Percentiles rank a stretch among this genome's conserved stretches.
Evolutionary conservation across 345 rosid genomes (phyloP).

Genomic region (Eucalyptus sideroxylon): DNA sequence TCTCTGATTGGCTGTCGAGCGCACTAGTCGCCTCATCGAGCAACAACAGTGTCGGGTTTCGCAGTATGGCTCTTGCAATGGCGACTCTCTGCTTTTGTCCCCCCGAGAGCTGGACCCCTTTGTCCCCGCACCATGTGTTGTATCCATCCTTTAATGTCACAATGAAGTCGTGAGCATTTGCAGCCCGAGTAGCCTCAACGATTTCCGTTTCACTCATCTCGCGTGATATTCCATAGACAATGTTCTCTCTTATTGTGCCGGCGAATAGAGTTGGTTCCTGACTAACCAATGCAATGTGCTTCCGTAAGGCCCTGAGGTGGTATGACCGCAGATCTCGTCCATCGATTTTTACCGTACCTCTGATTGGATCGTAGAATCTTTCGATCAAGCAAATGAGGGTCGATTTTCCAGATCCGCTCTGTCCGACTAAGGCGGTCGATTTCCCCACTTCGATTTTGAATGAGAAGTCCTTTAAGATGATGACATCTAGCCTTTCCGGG

Average conservation of each 20-base stretch:
- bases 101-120: constrained; percentile 55
- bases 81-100: constrained; percentile 72
- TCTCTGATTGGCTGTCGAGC: constrained; percentile 50
- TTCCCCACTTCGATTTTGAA: constrained; percentile 37
- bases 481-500: constrained; percentile 36
- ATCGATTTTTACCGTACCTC: constrained; percentile 36
- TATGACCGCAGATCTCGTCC: constrained; percentile 33
- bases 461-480: constrained; percentile 36
- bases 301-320: constrained; percentile 37
- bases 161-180: constrained; percentile 64
- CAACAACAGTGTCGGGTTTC: constrained; percentile 31
- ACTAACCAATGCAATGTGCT: constrained; percentile 57
- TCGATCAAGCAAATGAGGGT: constrained; percentile 50
- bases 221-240: constrained; percentile 21
- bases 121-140: constrained; percentile 46
- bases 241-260: constrained; percentile 54
- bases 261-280: constrained; percentile 60
- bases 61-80: constrained; percentile 47
- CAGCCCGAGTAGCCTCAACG: constrained; percentile 35
- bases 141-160: constrained; percentile 34
- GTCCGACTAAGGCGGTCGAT: constrained; percentile 71
- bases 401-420: constrained; percentile 74
- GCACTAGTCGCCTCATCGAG: constrained; percentile 71
- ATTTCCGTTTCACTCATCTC: constrained; percentile 29
- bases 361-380: constrained; percentile 50